Conservation (phyloP, 1,139 yeast species). For the Diutina siamensis region DNA sequence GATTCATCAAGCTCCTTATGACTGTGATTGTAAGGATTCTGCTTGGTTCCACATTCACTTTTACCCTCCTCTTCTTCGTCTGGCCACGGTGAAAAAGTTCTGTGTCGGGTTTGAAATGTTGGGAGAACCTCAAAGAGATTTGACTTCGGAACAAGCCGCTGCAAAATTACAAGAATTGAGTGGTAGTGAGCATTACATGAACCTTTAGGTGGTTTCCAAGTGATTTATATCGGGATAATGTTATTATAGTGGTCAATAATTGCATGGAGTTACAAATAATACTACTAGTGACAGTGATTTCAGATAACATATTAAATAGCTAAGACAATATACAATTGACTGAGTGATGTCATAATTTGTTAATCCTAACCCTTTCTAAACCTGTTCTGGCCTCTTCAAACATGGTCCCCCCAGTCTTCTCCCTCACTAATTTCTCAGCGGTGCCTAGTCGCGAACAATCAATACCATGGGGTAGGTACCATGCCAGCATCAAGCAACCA, state of each 20-base stretch:
- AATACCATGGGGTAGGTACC: not conserved
- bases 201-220: not conserved
- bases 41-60: conserved; percentile 72
- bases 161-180: conserved; percentile 36
- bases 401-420: too few species aligned
- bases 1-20: conserved; percentile 59
- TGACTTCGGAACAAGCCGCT: conserved; percentile 71
- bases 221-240: not conserved
- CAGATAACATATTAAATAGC: too few species aligned
- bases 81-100: conserved; percentile 67
- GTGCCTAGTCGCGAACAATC: too few species aligned
- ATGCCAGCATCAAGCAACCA: not conserved
- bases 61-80: conserved; percentile 65
- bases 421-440: too few species aligned
- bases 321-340: too few species aligned
- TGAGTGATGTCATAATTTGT: too few species aligned
- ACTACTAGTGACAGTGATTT: too few species aligned
- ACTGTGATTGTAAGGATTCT: conserved; percentile 20
- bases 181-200: conserved; percentile 20
- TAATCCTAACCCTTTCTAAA: too few species aligned
- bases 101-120: conserved; percentile 71
- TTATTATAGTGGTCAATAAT: too few species aligned
- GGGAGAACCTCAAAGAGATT: conserved; percentile 71
- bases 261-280: too few species aligned
- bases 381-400: too few species aligned